Base-by-base conservation (phyloP, 2,329 filamentous ascomycete species). In the Fusarium humuli region DNA sequence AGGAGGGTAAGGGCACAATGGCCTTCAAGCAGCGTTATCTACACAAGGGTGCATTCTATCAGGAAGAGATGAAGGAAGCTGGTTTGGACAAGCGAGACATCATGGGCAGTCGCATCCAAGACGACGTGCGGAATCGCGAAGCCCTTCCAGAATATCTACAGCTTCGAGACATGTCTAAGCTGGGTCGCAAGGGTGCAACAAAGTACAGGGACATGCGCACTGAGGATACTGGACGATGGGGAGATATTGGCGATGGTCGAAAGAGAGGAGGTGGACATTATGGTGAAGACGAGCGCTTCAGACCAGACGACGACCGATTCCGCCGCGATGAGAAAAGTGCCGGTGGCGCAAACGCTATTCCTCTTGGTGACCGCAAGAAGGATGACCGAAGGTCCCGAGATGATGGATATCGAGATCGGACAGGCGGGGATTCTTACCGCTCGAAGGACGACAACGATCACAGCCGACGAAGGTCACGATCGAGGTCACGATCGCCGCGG, bases 11-110 rank as follows among this genome's bases (percentile, higher is more conserved):
- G 65, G 94, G 94, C 56, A 92, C 95, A 81, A 93, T 96, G 86
- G 88, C 88, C 3, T 98, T 90, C 79, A 93, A 98, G 92, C 94
- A 98, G 77, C 94, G 94, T 78, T 99, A 98, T 83, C 94, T 93
- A 81, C 96, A 99, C 85, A 95, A 94, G 82, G 96, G 96, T 50
- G 96, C 96, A 18, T 99, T 98, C 83, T 98, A 93, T 84, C 92
- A 92, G 72, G 93, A 94, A 55, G 92, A 97, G 74, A 86, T 90
- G 54, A 89, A 90, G 73, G 89, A 89, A 18, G 89, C 92, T 68
- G 93, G 93, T 1, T 83, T 98, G 47, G 90, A 92, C 69, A 87
- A 91, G 77, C 86, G 96, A 48, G 93, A 98, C 77, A 86, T 98
- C 70, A 97, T 97, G 89, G 94, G 94, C 16, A 88, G 91, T 4